Evolutionary conservation across 1,284 basidiomycete genomes (phyloP).

Genomic region (Ceratobasidium sp.): DNA sequence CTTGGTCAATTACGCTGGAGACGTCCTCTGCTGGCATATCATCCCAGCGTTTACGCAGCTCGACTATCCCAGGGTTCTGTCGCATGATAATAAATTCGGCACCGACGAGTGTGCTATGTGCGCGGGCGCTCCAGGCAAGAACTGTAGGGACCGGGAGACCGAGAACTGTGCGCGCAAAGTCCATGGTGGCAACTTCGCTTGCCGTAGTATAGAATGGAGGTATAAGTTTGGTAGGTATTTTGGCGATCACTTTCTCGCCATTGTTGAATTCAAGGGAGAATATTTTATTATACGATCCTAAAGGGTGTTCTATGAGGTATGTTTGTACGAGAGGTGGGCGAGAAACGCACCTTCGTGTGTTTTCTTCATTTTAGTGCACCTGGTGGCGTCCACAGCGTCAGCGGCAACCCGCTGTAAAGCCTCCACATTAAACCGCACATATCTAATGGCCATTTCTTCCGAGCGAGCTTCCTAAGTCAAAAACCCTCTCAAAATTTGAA

Average conservation of each 20-base stretch:
- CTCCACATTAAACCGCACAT: conserved; percentile 47
- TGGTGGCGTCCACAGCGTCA: conserved; percentile 41
- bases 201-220: conserved; percentile 54
- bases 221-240: conserved; percentile 51
- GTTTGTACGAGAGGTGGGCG: not conserved
- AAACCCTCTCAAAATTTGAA: not conserved
- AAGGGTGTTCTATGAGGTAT: not conserved
- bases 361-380: conserved; percentile 46
- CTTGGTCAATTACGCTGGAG: conserved; percentile 44
- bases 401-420: conserved; percentile 46
- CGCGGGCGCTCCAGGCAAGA: conserved; percentile 52
- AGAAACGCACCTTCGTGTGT: conserved; percentile 46
- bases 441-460: conserved; percentile 44
- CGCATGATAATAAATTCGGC: conserved; percentile 58
- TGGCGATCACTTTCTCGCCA: conserved; percentile 51
- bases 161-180: conserved; percentile 52
- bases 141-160: conserved; percentile 54
- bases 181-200: conserved; percentile 58
- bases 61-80: conserved; percentile 50
- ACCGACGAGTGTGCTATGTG: conserved; percentile 51
- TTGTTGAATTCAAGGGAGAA: conserved; percentile 54
- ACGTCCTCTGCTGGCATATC: not conserved
- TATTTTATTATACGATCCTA: conserved; percentile 51
- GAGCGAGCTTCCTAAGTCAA: not conserved
- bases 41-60: conserved; percentile 49